Percentiles rank a stretch among this genome's conserved stretches.
Evolutionary conservation across 1,284 basidiomycete genomes (phyloP).

Genomic region (Cryptococcus sp.): DNA sequence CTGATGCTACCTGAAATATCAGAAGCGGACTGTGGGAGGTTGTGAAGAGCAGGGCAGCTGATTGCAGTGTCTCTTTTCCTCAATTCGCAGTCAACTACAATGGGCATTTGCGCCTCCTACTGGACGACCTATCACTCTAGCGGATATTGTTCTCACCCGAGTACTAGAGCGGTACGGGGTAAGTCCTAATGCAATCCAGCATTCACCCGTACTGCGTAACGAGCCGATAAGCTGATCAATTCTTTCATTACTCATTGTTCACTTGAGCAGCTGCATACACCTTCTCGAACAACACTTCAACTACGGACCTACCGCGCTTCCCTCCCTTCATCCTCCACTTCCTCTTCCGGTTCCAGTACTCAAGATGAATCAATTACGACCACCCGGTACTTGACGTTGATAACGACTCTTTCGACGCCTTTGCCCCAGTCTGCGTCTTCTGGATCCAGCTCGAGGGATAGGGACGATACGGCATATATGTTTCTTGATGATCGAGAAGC

Average conservation of each 20-base stretch:
- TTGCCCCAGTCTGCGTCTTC: neutral
- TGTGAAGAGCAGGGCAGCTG: too few species aligned
- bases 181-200: constrained; percentile 15
- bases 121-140: constrained; percentile 26
- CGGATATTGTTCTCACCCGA: constrained; percentile 40
- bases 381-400: constrained; percentile 32
- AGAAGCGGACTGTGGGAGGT: too few species aligned
- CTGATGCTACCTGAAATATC: too few species aligned
- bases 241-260: neutral
- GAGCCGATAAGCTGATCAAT: neutral
- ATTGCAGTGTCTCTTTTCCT: too few species aligned
- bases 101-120: constrained; percentile 37
- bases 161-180: constrained; percentile 46
- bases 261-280: constrained; percentile 33
- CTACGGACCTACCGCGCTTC: constrained; percentile 42
- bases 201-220: neutral
- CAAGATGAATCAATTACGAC: too few species aligned
- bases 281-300: constrained; percentile 33
- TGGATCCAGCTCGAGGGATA: constrained; percentile 9
- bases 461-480: constrained; percentile 41
- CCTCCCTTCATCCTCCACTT: constrained; percentile 19
- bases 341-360: neutral
- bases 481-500: constrained; percentile 41
- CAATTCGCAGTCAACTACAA: constrained; percentile 36
- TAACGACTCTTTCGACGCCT: constrained; percentile 14